Conservation (phyloP, 371 early-diverging fungal species). For the Basidiobolus meristosporus region DNA sequence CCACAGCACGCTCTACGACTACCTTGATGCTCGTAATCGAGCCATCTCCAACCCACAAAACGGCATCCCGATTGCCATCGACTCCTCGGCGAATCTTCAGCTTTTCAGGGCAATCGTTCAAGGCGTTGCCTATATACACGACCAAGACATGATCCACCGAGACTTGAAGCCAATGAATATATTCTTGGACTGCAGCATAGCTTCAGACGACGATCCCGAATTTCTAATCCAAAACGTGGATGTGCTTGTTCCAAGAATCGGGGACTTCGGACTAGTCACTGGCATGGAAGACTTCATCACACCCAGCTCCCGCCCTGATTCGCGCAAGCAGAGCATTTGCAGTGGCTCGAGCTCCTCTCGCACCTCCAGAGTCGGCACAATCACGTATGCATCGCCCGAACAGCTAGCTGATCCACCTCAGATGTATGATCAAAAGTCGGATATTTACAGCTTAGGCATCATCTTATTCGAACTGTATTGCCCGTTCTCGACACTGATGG, state of each 20-base stretch:
- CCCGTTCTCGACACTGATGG: conserved; percentile 53
- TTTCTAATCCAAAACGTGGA: conserved; percentile 15
- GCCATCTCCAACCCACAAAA: conserved; percentile 7
- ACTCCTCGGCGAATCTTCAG: conserved; percentile 10
- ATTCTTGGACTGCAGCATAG: conserved; percentile 17
- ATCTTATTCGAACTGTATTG: conserved; percentile 66
- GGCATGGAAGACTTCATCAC: conserved; percentile 14
- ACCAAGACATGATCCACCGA: conserved; percentile 49
- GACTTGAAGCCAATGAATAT: conserved; percentile 71
- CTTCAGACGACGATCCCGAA: neutral
- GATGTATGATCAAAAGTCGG: conserved; percentile 53
- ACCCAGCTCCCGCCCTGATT: neutral
- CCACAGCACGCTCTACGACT: conserved; percentile 43
- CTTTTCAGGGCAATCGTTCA: conserved; percentile 25
- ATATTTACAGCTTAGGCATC: conserved; percentile 53
- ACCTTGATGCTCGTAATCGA: conserved; percentile 22
- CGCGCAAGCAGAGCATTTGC: neutral
- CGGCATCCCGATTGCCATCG: conserved; percentile 9
- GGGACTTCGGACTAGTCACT: conserved; percentile 76
- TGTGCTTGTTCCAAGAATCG: conserved; percentile 47
- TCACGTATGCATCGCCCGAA: conserved; percentile 88
- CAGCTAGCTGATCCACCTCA: conserved; percentile 40
- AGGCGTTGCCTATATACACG: conserved; percentile 52
- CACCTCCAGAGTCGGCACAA: conserved; percentile 50
- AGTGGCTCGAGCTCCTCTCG: conserved; percentile 1